Evolutionary conservation across 768 basidiomycete species (phyloP).

Genomic region (Strobilomyces dryophilus): DNA sequence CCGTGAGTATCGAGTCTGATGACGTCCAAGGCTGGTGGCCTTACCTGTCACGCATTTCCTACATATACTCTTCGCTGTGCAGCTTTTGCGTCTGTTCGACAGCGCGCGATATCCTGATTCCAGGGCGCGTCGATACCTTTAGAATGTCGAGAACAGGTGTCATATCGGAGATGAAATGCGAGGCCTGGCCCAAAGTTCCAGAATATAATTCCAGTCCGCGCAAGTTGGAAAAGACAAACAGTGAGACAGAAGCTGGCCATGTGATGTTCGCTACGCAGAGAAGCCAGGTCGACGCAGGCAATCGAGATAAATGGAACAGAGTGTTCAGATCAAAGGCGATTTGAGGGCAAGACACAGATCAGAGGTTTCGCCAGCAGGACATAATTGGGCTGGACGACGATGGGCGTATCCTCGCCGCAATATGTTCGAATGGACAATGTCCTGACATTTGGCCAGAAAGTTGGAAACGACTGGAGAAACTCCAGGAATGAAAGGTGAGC

Average conservation of each 20-base stretch:
- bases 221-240: not conserved
- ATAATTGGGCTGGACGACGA: not conserved
- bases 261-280: not conserved
- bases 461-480: not conserved
- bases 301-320: not conserved
- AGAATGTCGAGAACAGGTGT: too few species aligned
- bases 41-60: too few species aligned
- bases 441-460: not conserved
- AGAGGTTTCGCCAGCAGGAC: not conserved
- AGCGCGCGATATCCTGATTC: too few species aligned
- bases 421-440: not conserved
- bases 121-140: too few species aligned
- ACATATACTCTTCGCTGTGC: too few species aligned
- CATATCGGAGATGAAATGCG: not conserved
- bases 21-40: too few species aligned
- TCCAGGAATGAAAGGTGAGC: not conserved
- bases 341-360: not conserved
- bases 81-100: too few species aligned
- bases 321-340: not conserved
- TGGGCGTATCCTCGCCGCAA: too few species aligned
- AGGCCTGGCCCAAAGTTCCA: not conserved
- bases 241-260: not conserved
- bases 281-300: not conserved
- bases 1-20: too few species aligned
- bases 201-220: not conserved